Percentiles rank a stretch among this genome's conserved stretches.
phyloP scores from a whole-genome alignment of 768 basidiomycete species.

The Lentinus tigrinus region DNA sequence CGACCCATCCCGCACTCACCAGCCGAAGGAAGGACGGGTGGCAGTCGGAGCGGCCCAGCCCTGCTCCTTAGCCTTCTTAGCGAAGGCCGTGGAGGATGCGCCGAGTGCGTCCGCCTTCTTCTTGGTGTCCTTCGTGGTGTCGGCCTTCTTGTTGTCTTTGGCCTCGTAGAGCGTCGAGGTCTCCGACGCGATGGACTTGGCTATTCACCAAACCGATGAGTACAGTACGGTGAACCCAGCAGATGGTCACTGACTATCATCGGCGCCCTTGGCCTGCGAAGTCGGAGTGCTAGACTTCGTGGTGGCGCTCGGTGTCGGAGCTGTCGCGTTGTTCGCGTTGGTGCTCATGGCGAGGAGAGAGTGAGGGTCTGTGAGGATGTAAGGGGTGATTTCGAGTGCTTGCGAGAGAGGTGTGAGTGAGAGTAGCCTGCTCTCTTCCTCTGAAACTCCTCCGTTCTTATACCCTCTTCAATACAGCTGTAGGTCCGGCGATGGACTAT shows the following conservation, averaged over 20 bases:
- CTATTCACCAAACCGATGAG: not conserved
- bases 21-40: conserved; percentile 2
- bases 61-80: conserved; percentile 2
- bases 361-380: not conserved
- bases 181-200: not conserved
- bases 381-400: not conserved
- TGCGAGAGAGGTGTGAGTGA: not conserved
- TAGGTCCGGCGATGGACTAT: no score
- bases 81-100: conserved; percentile 4
- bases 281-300: not conserved
- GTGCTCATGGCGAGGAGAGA: conserved; percentile 1
- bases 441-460: no score
- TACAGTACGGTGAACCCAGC: no score
- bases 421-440: not conserved
- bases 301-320: not conserved
- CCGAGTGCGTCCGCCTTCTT: not conserved
- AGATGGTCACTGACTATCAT: conserved; percentile 1
- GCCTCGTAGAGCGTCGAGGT: conserved; percentile 2
- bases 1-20: not conserved
- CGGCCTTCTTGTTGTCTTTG: not conserved
- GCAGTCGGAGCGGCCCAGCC: conserved; percentile 4
- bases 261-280: not conserved
- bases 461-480: no score
- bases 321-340: not conserved
- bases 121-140: not conserved